These are phyloP conservation scores for Aspergillus coremiiformis DNA, from an alignment of 495 filamentous ascomycete species.

Conservation along the genomic window DNA sequence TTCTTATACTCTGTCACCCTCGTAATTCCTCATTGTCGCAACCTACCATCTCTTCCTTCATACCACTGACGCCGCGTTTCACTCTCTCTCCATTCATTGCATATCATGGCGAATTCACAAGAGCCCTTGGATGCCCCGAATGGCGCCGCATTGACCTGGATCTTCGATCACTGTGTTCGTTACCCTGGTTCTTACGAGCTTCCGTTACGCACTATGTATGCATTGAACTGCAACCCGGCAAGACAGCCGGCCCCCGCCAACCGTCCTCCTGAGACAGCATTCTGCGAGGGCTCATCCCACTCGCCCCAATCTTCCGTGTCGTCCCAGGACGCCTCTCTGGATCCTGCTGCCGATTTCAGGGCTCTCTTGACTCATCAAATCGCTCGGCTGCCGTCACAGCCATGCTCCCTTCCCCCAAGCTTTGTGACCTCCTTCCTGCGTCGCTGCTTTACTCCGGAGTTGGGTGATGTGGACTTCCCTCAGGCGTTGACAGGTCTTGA, in stretches of 20 bases:
- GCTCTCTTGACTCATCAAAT: slow-evolving; percentile 57
- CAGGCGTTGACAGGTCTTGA: slow-evolving; percentile 65
- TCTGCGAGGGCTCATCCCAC: slow-evolving; percentile 29
- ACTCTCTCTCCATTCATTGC: not conserved
- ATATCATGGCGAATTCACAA: slow-evolving; percentile 21
- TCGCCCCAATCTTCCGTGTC: slow-evolving; percentile 27
- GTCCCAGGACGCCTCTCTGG: slow-evolving; percentile 30
- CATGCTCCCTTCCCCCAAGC: slow-evolving; percentile 56
- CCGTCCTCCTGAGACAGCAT: slow-evolving; percentile 25
- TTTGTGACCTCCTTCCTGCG: slow-evolving; percentile 62
- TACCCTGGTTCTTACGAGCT: slow-evolving; percentile 64
- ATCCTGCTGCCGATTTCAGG: slow-evolving; percentile 53
- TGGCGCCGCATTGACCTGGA: slow-evolving; percentile 47
- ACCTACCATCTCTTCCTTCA: not conserved
- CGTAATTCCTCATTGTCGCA: not conserved
- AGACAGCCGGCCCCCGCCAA: slow-evolving; percentile 31
- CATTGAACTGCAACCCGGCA: slow-evolving; percentile 55
- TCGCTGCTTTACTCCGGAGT: slow-evolving; percentile 50
- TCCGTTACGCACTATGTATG: slow-evolving; percentile 67
- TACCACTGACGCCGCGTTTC: not conserved
- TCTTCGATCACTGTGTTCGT: slow-evolving; percentile 62
- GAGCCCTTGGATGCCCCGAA: slow-evolving; percentile 24
- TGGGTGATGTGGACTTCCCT: slow-evolving; percentile 60
- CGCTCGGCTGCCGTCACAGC: slow-evolving; percentile 53
- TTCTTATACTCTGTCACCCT: slow-evolving; percentile 13